phyloP scores from a whole-genome alignment of 2,329 filamentous ascomycete genomes.

The Colletotrichum liriopes region DNA sequence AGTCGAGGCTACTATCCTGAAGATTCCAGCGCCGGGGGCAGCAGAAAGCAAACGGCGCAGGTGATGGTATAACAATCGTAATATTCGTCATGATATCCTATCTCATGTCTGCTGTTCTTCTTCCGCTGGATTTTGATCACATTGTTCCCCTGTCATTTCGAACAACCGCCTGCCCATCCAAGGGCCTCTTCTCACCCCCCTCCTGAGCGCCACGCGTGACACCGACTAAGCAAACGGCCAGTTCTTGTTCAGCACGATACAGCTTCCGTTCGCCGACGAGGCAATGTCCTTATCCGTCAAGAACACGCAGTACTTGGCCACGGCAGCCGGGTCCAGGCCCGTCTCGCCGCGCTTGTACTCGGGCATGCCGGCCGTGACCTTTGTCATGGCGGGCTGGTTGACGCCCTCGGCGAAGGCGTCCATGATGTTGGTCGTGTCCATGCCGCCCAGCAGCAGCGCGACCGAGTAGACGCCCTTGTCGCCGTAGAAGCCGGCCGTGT shows the following conservation, averaged over 20 bases:
- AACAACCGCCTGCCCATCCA: neutral
- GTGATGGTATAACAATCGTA: neutral
- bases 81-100: neutral
- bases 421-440: constrained; percentile 40
- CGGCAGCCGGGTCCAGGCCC: constrained; percentile 51
- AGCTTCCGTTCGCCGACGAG: constrained; percentile 51
- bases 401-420: constrained; percentile 57
- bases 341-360: constrained; percentile 50
- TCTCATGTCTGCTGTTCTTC: neutral
- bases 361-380: constrained; percentile 48
- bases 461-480: constrained; percentile 62
- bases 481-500: constrained; percentile 70
- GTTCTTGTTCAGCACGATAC: constrained; percentile 54
- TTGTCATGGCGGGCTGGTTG: constrained; percentile 52
- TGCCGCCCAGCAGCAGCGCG: constrained; percentile 40
- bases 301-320: constrained; percentile 58
- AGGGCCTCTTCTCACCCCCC: neutral
- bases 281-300: constrained; percentile 54
- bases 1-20: neutral
- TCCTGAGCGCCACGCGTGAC: neutral
- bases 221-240: constrained; percentile 52
- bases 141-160: neutral
- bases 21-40: neutral
- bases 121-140: neutral
- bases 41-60: neutral